phyloP scores from a whole-genome alignment of 2,329 filamentous ascomycete genomes.

The Hymenoscyphus occultus region DNA sequence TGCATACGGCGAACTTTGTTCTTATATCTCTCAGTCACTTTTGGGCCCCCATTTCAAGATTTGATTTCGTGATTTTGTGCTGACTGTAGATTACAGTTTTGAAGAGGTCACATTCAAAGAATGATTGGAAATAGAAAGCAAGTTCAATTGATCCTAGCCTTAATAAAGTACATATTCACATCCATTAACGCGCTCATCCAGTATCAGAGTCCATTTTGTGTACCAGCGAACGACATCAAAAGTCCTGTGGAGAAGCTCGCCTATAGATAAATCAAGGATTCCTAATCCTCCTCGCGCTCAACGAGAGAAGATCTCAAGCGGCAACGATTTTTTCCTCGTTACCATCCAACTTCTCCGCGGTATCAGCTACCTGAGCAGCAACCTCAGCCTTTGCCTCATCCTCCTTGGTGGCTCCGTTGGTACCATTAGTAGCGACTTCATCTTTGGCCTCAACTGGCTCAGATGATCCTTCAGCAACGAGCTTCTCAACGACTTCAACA shows the following conservation, averaged over 20 bases:
- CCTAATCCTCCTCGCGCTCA: background rate
- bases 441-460: slow-evolving; percentile 21
- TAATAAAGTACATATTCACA: background rate
- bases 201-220: background rate
- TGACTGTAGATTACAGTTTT: background rate
- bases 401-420: slow-evolving; percentile 28
- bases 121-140: background rate
- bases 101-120: background rate
- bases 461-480: slow-evolving; percentile 51
- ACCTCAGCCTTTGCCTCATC: slow-evolving; percentile 32
- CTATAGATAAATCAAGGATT: background rate
- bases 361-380: slow-evolving; percentile 44
- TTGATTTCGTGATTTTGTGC: background rate
- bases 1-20: background rate
- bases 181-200: background rate
- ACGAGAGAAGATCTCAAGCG: background rate
- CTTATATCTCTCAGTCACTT: background rate
- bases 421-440: slow-evolving; percentile 24
- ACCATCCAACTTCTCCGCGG: slow-evolving; percentile 38
- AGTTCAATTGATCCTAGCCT: background rate
- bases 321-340: slow-evolving; percentile 24
- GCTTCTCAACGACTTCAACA: slow-evolving; percentile 69
- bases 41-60: background rate
- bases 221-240: background rate
- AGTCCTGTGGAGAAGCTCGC: background rate